Evolutionary conservation across 2,329 filamentous ascomycete species (phyloP), one percentile per base, ranked within the genome.

Genomic region (Scopulariopsis brevicaulis): DNA sequence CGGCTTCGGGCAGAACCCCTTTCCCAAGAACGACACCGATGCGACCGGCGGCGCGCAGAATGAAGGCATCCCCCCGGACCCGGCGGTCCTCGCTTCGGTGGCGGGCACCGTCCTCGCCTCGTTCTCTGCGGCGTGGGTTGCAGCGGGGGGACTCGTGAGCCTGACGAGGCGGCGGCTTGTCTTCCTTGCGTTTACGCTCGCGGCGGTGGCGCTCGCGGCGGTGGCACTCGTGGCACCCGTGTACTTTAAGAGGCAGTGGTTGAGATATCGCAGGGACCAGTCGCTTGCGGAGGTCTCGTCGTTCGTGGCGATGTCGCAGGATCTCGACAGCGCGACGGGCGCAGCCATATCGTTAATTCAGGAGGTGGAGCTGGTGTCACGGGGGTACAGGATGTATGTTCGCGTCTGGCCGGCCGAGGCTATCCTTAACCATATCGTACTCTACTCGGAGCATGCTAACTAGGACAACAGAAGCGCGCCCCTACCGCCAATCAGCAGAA

Each of bases 281-380:
- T 85, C 88, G 0, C 77, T 96, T 43, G 77, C 83, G 37, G 83
- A 86, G 61, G 84, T 87, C 5, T 82, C 83, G 12, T 73, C 77
- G 0, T 84, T 96, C 62, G 84, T 94, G 53, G 77, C 82, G 53
- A 85, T 84, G 65, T 85, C 90, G 46, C 90, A 95, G 67, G 84
- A 86, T 55, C 90, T 95, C 64, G 91, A 96, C 70, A 83, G 85
- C 48, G 86, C 86, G 24, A 85, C 83, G 48, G 85, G 85, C 46
- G 87, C 89, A 35, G 87, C 89, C 2, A 77, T 96, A 58, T 84
- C 87, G 43, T 80, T 96, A 60, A 86, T 96, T 61, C 92, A 96
- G 69, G 92, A 96, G 72, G 91, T 96, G n/a, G 92, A 96, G 73
- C 79, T 96, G 35, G 91, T 96, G 28, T 95, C 92, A 34, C 84